Percentiles rank a stretch among this genome's conserved stretches.
Evolutionary conservation across 306 rosid genomes (phyloP).

Genomic region (Lathyrus oleraceus): DNA sequence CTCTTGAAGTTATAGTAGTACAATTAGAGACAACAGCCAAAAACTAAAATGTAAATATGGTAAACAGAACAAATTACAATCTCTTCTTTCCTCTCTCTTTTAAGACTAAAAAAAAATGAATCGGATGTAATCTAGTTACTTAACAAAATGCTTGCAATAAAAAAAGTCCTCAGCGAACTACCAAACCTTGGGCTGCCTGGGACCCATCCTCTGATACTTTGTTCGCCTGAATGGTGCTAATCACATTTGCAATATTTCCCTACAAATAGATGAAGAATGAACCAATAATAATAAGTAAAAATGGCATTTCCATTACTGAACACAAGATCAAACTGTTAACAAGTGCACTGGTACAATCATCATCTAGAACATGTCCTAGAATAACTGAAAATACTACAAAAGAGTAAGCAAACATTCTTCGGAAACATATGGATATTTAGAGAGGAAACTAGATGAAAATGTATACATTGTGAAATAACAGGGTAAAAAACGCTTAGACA

Average conservation of each 20-base stretch:
- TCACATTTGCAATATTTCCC: conserved; percentile 78
- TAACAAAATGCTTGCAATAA: conserved; percentile 16
- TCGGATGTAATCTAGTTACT: conserved; percentile 21
- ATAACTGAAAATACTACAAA: background rate
- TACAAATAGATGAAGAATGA: conserved; percentile 31
- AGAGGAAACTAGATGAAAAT: background rate
- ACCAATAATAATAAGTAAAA: background rate
- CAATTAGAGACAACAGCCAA: conserved; percentile 14
- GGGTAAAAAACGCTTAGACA: background rate
- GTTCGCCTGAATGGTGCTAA: conserved; percentile 77
- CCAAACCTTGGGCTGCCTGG: conserved; percentile 71
- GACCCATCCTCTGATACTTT: conserved; percentile 67
- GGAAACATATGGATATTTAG: background rate
- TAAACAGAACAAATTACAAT: conserved; percentile 3
- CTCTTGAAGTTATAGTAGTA: conserved; percentile 14
- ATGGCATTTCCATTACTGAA: background rate
- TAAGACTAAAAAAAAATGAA: background rate
- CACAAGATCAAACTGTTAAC: background rate
- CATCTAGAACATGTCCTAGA: background rate
- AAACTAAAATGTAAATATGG: background rate
- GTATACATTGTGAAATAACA: background rate
- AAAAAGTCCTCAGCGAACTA: conserved; percentile 52
- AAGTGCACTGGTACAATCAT: background rate
- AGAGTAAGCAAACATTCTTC: background rate
- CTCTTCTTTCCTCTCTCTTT: background rate